These are phyloP conservation scores for Rhododendron williamsianum DNA, from an alignment of 148 eudicot species.

Conservation along the genomic window DNA sequence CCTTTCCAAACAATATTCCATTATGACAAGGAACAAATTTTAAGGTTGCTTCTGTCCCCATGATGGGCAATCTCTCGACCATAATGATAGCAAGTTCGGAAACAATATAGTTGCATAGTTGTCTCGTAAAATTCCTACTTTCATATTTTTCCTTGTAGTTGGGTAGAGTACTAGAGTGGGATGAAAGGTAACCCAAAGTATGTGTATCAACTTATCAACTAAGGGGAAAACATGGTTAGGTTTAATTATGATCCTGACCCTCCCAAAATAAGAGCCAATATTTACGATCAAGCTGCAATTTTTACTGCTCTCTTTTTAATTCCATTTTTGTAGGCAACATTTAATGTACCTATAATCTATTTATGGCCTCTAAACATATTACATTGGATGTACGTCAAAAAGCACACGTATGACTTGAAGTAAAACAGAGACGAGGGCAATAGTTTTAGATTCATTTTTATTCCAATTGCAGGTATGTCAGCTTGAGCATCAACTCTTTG, in stretches of 20 bases:
- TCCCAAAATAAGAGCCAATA: not conserved
- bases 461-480: slow-evolving; percentile 72
- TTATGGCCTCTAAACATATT: not conserved
- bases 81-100: not conserved
- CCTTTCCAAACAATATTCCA: not conserved
- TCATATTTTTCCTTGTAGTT: not conserved
- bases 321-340: not conserved
- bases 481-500: slow-evolving; percentile 94
- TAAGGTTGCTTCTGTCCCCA: not conserved
- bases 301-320: not conserved
- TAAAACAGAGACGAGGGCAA: not conserved
- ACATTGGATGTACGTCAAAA: not conserved
- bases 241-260: not conserved
- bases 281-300: not conserved
- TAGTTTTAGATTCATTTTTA: not conserved
- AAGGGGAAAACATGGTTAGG: not conserved
- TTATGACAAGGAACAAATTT: not conserved
- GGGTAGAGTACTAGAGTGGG: not conserved
- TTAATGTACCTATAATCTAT: not conserved
- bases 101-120: not conserved
- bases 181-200: not conserved
- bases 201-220: not conserved
- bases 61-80: not conserved
- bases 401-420: not conserved
- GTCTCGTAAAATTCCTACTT: not conserved